phyloP scores from a whole-genome alignment of 441 rosid genomes.

The Metrosideros polymorpha region DNA sequence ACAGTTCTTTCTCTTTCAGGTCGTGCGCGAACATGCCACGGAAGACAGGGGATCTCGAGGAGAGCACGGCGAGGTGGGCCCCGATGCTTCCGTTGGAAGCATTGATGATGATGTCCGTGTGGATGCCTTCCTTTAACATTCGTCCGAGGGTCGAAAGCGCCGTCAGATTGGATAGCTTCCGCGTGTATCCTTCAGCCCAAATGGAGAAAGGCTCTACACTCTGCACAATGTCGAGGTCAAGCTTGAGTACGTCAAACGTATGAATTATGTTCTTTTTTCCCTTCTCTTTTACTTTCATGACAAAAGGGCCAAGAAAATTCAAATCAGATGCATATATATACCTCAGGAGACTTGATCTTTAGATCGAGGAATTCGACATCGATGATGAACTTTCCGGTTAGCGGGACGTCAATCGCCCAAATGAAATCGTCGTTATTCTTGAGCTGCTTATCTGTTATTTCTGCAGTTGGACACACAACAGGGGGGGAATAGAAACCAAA shows the following conservation, averaged over 20 bases:
- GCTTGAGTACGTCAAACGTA: background rate
- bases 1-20: conserved; percentile 83
- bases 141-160: conserved; percentile 61
- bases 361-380: conserved; percentile 85
- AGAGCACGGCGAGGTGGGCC: conserved; percentile 85
- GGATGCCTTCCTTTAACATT: conserved; percentile 81
- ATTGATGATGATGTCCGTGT: conserved; percentile 65
- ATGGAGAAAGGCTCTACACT: conserved; percentile 64
- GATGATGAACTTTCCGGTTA: conserved; percentile 71
- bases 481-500: background rate
- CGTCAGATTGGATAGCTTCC: conserved; percentile 37
- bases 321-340: conserved; percentile 30
- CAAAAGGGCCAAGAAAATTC: background rate
- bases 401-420: conserved; percentile 74
- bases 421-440: conserved; percentile 72
- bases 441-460: conserved; percentile 59
- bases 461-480: conserved; percentile 23
- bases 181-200: conserved; percentile 53
- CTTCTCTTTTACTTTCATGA: background rate
- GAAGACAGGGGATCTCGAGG: conserved; percentile 84
- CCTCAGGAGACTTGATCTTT: conserved; percentile 55
- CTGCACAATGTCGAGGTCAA: conserved; percentile 21
- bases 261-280: background rate
- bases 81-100: conserved; percentile 77
- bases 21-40: conserved; percentile 71